Conservation (phyloP, 2,329 filamentous ascomycete genomes). For the Arthroderma sp. region DNA sequence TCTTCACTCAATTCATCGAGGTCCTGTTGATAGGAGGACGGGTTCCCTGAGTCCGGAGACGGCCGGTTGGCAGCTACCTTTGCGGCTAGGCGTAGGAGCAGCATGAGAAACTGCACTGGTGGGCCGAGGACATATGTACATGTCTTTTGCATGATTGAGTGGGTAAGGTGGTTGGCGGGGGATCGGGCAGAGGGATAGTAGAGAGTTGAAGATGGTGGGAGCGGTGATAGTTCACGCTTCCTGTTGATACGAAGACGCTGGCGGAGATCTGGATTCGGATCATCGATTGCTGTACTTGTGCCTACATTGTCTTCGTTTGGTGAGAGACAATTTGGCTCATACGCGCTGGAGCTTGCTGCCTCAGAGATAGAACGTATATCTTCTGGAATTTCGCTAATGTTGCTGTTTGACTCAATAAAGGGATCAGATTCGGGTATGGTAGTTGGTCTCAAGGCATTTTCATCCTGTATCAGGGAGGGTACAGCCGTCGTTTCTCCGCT, state of each 20-base stretch:
- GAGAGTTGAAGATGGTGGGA: conserved; percentile 56
- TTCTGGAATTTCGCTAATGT: background rate
- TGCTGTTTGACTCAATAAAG: background rate
- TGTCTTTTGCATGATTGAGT: conserved; percentile 63
- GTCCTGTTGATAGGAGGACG: conserved; percentile 14
- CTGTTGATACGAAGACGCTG: conserved; percentile 46
- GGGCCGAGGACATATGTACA: conserved; percentile 65
- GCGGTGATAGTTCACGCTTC: conserved; percentile 50
- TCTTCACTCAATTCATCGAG: conserved; percentile 41
- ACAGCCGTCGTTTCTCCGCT: background rate
- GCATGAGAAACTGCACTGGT: conserved; percentile 62
- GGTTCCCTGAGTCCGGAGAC: conserved; percentile 21
- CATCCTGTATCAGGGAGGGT: background rate
- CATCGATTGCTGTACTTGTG: conserved; percentile 12
- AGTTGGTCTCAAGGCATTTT: background rate
- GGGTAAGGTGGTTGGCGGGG: conserved; percentile 43
- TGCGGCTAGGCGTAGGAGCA: conserved; percentile 73
- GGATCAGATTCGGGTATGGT: background rate
- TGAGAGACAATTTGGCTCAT: background rate
- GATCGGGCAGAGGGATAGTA: conserved; percentile 37
- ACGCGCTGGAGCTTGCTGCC: background rate
- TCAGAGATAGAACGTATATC: background rate
- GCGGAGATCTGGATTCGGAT: conserved; percentile 31
- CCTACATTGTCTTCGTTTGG: background rate
- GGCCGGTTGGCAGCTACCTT: conserved; percentile 46